Base-by-base conservation (phyloP, 345 rosid species). In the Cardamine chenopodiifolia region DNA sequence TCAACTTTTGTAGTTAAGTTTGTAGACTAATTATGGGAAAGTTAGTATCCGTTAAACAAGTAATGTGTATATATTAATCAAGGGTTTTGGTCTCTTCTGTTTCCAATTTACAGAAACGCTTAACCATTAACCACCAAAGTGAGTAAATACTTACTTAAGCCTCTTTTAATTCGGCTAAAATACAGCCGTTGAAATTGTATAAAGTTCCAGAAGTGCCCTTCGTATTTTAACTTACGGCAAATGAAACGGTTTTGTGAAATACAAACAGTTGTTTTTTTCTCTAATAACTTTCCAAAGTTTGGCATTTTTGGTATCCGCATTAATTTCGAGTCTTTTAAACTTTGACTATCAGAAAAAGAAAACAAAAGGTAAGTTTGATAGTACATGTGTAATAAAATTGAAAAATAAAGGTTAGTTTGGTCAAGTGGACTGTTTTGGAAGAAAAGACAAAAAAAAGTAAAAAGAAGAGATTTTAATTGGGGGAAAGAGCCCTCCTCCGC, bases 181-280 rank as follows among this genome's bases (percentile, higher is more conserved):
- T 49, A 29, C 28, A 74, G 32, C 74, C 79, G 74, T 75, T 75
- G 70, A 42, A 75, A 52, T 40, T 52, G 31, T 61, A n/a, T 29
- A 2, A 14, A 52, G 14, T 61, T 61, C 79, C 74, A 22, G 34
- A 61, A 29, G 0, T 62, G 4, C 70, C 74, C 74, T 25, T 32
- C 2, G 23, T 29, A 1, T 12, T 44, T 22, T 20, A 26, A 39
- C n/a, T 50, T 35, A 39, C 2, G 11, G 37, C 68, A 19, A 13
- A 50, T 31, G 62, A 61, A 75, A 39, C 69, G 55, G 31, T 60
- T 37, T 34, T 14, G 61, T 67, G 47, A 50, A 66, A 14, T 7
- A 40, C 17, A 35, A 32, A 11, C 0, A 25, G 0, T 48, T 47
- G 17, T 19, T 25, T 13, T 12, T n/a, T 7, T 7, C 0, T 1